Conservation (phyloP, 345 rosid genomes). For the Linum usitatissimum region DNA sequence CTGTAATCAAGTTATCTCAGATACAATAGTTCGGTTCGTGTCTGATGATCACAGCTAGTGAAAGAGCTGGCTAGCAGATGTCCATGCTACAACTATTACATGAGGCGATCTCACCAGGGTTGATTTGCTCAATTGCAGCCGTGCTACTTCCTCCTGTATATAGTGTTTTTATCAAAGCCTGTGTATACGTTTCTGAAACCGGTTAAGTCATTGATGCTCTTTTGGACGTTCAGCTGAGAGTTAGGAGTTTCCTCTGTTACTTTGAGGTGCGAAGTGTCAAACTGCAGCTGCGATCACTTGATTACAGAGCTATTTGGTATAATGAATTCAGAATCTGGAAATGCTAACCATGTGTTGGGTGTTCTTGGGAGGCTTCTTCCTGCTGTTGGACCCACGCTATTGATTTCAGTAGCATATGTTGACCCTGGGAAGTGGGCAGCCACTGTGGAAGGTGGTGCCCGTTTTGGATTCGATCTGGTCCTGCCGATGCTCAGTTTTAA, state of each 20-base stretch:
- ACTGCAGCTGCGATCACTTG: not conserved
- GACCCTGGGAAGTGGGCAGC: conserved; percentile 98
- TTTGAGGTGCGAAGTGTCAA: not conserved
- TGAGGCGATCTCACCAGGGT: not conserved
- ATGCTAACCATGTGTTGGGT: conserved; percentile 21
- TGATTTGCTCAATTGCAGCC: not conserved
- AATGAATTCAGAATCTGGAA: conserved; percentile 58
- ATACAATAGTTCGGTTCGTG: not conserved
- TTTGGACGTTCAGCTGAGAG: no score
- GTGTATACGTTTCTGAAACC: no score
- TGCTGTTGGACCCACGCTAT: conserved; percentile 51
- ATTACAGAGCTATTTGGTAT: conserved; percentile 6
- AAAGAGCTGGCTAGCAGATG: not conserved
- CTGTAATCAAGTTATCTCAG: no score
- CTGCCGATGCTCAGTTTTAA: conserved; percentile 57
- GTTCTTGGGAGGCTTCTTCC: conserved; percentile 50
- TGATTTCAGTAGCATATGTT: conserved; percentile 72
- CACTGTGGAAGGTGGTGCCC: conserved; percentile 84
- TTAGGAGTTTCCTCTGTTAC: not conserved
- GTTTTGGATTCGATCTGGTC: conserved; percentile 67
- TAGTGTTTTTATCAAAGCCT: not conserved
- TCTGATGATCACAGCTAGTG: not conserved
- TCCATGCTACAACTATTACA: not conserved
- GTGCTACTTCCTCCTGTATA: not conserved
- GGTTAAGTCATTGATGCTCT: no score